These are phyloP conservation scores for Huntiella moniliformis DNA, from an alignment of 2,329 filamentous ascomycete genomes.

Conservation along the genomic window DNA sequence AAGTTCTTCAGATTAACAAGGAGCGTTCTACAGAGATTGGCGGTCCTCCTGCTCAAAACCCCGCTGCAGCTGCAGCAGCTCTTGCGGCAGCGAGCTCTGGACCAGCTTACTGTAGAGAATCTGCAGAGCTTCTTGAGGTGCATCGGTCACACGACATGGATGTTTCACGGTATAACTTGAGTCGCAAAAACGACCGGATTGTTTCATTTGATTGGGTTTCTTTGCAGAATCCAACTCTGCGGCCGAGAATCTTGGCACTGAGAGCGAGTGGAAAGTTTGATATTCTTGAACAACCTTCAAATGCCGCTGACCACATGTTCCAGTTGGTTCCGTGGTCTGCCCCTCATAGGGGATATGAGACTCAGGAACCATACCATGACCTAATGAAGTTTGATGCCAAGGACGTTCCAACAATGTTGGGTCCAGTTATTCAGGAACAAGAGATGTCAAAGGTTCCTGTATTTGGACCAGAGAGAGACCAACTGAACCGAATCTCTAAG, in stretches of 20 bases:
- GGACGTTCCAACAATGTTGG: slow-evolving; percentile 33
- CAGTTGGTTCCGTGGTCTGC: slow-evolving; percentile 42
- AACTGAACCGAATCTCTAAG: slow-evolving; percentile 25
- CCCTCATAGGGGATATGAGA: slow-evolving; percentile 37
- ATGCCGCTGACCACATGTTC: slow-evolving; percentile 37
- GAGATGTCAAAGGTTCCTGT: slow-evolving; percentile 34
- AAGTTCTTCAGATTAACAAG: slow-evolving; percentile 38
- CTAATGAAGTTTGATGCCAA: slow-evolving; percentile 40
- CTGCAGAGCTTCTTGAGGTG: slow-evolving; percentile 35
- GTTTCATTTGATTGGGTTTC: slow-evolving; percentile 53
- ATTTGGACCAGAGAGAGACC: slow-evolving; percentile 33
- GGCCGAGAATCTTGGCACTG: slow-evolving; percentile 39
- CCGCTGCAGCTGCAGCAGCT: neutral
- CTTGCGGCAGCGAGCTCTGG: neutral
- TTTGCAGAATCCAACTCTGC: slow-evolving; percentile 33
- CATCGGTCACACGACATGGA: slow-evolving; percentile 43
- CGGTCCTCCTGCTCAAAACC: slow-evolving; percentile 6
- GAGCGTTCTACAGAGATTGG: slow-evolving; percentile 25
- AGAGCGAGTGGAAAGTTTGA: slow-evolving; percentile 42
- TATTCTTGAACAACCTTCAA: slow-evolving; percentile 41
- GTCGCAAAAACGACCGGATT: slow-evolving; percentile 38
- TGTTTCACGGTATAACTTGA: slow-evolving; percentile 32
- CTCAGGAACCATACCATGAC: slow-evolving; percentile 31
- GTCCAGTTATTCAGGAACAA: slow-evolving; percentile 34
- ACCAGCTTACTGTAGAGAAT: slow-evolving; percentile 18